These are phyloP conservation scores for Quercus mongolica DNA, from an alignment of 306 rosid genomes.

Conservation along the genomic window DNA sequence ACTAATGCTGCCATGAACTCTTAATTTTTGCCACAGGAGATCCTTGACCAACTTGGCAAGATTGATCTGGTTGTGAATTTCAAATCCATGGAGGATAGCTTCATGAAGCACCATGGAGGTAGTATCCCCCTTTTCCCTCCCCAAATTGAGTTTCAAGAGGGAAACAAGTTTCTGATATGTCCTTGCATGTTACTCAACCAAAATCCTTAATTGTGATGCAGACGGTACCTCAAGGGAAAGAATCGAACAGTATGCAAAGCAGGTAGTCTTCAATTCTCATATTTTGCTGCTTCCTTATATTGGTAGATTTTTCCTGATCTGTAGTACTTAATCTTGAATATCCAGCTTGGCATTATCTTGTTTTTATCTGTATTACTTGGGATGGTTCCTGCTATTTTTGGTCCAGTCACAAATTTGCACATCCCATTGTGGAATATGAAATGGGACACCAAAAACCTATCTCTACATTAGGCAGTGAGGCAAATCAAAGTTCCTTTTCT, in stretches of 20 bases:
- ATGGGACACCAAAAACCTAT: not conserved
- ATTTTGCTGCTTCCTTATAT: not conserved
- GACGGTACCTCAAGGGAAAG: conserved; percentile 28
- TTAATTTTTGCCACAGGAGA: conserved; percentile 44
- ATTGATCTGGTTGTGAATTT: conserved; percentile 85
- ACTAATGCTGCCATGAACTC: not conserved
- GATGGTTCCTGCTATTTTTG: not conserved
- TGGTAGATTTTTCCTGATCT: not conserved
- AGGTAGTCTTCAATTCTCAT: conserved; percentile 35
- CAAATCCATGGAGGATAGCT: conserved; percentile 50
- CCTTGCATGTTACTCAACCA: conserved; percentile 20
- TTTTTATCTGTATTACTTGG: not conserved
- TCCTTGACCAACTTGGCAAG: conserved; percentile 65
- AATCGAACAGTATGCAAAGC: conserved; percentile 23
- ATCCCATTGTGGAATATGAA: too few species aligned
- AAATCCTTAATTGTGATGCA: conserved; percentile 12
- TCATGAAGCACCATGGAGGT: conserved; percentile 40
- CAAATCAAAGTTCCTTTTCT: not conserved
- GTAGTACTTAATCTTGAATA: not conserved
- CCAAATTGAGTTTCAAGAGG: conserved; percentile 29
- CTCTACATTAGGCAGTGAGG: not conserved
- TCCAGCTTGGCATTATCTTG: not conserved
- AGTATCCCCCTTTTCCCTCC: conserved; percentile 21
- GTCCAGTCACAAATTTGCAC: not conserved
- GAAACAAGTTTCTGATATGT: conserved; percentile 22